Evolutionary conservation across 2,329 filamentous ascomycete genomes (phyloP).

Genomic region (Hymenoscyphus linearis): DNA sequence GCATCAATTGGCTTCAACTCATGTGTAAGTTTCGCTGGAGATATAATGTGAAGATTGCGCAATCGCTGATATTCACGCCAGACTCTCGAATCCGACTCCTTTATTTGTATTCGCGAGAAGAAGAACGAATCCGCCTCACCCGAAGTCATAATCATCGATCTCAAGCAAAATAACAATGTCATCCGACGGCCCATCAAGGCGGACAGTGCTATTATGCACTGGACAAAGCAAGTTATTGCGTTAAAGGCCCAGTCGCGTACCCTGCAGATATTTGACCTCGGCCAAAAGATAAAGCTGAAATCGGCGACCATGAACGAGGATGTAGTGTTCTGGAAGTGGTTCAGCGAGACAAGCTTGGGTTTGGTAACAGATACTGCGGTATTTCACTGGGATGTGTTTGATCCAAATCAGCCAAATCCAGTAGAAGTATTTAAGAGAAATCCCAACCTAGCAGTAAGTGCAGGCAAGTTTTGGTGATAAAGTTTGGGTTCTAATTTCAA

Average conservation of each 20-base stretch:
- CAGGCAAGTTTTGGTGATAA: not conserved
- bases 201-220: constrained; percentile 99
- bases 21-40: constrained; percentile 55
- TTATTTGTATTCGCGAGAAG: constrained; percentile 94
- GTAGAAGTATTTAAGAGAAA: constrained; percentile 95
- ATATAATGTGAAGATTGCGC: constrained; percentile 1
- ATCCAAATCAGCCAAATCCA: constrained; percentile 70
- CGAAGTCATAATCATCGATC: constrained; percentile 94
- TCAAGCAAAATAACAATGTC: constrained; percentile 96
- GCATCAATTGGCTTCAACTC: constrained; percentile 80
- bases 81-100: constrained; percentile 97
- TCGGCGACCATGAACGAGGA: constrained; percentile 95
- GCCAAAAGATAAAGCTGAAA: constrained; percentile 91
- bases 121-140: constrained; percentile 76
- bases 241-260: constrained; percentile 91
- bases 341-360: constrained; percentile 81
- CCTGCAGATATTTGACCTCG: constrained; percentile 95
- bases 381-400: constrained; percentile 97
- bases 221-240: constrained; percentile 91
- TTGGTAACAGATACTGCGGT: constrained; percentile 87
- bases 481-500: constrained; percentile 14
- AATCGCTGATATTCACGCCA: constrained; percentile 36
- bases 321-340: constrained; percentile 99
- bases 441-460: constrained; percentile 73
- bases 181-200: constrained; percentile 95